These are phyloP conservation scores for Pichia sp. DNA, from an alignment of 1,139 yeast genomes.

Conservation along the genomic window DNA sequence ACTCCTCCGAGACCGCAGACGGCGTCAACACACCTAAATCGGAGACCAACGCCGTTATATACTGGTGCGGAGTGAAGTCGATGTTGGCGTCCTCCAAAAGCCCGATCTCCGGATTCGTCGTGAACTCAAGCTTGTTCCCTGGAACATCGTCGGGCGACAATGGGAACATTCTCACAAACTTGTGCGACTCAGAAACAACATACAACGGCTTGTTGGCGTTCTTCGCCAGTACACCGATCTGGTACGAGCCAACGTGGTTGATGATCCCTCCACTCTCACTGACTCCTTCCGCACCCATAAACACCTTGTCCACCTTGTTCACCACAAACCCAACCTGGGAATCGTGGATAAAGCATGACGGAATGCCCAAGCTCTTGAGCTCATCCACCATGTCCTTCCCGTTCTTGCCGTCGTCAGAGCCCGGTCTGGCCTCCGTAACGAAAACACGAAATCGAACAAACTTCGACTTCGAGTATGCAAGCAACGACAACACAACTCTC, in stretches of 20 bases:
- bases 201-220: slow-evolving; percentile 89
- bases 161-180: slow-evolving; percentile 94
- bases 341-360: slow-evolving; percentile 86
- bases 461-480: slow-evolving; percentile 69
- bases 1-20: slow-evolving; percentile 94
- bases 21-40: slow-evolving; percentile 97
- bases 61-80: slow-evolving; percentile 95
- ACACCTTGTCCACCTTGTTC: slow-evolving; percentile 85
- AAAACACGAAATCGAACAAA: slow-evolving; percentile 82
- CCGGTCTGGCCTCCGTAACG: slow-evolving; percentile 90
- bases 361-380: slow-evolving; percentile 75
- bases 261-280: slow-evolving; percentile 98
- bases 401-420: slow-evolving; percentile 43
- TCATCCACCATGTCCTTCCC: slow-evolving; percentile 73
- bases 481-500: slow-evolving; percentile 78
- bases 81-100: slow-evolving; percentile 36
- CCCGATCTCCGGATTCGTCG: slow-evolving; percentile 36
- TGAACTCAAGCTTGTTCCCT: slow-evolving; percentile 36
- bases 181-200: slow-evolving; percentile 92
- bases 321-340: slow-evolving; percentile 92
- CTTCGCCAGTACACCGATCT: slow-evolving; percentile 89
- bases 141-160: slow-evolving; percentile 91
- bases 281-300: slow-evolving; percentile 98
- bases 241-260: slow-evolving; percentile 92
- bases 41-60: slow-evolving; percentile 90